Evolutionary conservation across 345 rosid genomes (phyloP), one percentile per base, ranked within the genome.

Genomic region (Viola odorata): DNA sequence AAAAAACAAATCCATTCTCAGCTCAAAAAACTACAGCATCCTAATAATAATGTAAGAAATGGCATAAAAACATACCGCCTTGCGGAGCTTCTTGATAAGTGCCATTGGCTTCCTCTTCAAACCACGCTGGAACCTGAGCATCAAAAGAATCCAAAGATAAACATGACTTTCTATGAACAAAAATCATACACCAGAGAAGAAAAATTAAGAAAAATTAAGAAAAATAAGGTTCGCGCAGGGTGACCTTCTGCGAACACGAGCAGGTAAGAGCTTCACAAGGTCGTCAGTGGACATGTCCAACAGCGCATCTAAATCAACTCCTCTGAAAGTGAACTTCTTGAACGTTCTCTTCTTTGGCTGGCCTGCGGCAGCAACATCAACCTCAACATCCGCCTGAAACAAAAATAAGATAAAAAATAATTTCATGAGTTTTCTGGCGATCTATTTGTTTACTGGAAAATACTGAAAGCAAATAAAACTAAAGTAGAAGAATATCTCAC

Each of bases 191-290:
- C 32, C 32, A 23, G 32, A 23, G 32, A 23, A 23, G 8, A 12
- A 7, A 23, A 55, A 0, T 55, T 3, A 47, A n/a, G 14, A 7
- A 42, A 51, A n/a, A 51, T 6, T 9, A 14, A 40, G 12, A 62
- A 62, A 47, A 15, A 32, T n/a, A 8, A 41, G 47, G 23, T 42
- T 14, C 11, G 42, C 17, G 12, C 9, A 3, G 7, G 1, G 7
- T n/a, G 5, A 85, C 98, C 98, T 91, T 85, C 98, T 85, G 75
- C 98, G 96, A 72, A 90, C 86, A 53, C 98, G 89, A 37, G 98
- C 77, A n/a, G 61, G 59, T 80, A 92, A 89, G 76, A 92, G 94
- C 85, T 89, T 84, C 42, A 89, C 98, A 57, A 92, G 96, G 48
- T 92, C 95, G 60, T 92, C 98, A 4, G 95, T 87, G 53, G 92